These are phyloP conservation scores for Trichoderma cornu-damae DNA, from an alignment of 2,329 filamentous ascomycete species.

Conservation along the genomic window DNA sequence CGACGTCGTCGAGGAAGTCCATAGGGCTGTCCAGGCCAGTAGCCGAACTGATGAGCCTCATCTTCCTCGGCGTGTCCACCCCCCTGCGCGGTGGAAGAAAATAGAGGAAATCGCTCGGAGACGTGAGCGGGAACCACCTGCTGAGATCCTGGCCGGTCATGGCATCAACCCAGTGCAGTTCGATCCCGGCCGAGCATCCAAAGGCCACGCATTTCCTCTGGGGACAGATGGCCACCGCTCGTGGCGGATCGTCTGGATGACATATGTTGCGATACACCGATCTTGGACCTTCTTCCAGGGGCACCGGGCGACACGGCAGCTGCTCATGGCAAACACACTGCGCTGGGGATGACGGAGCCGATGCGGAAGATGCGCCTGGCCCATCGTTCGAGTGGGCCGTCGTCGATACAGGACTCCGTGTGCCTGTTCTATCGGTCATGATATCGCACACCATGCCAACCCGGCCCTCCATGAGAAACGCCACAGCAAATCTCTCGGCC, in stretches of 20 bases:
- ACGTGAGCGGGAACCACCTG: constrained; percentile 51
- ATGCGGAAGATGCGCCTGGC: not conserved
- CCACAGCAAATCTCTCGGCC: constrained; percentile 49
- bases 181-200: constrained; percentile 57
- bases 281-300: constrained; percentile 30
- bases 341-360: not conserved
- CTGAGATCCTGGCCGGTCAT: constrained; percentile 45
- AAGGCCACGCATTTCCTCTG: constrained; percentile 60
- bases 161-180: constrained; percentile 54
- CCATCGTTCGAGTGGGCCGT: not conserved
- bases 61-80: constrained; percentile 48
- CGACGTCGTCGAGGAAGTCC: constrained; percentile 21
- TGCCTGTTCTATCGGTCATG: constrained; percentile 22
- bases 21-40: constrained; percentile 33
- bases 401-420: constrained; percentile 15
- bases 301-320: constrained; percentile 24
- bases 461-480: constrained; percentile 54
- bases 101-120: constrained; percentile 52
- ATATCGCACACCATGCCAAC: constrained; percentile 58
- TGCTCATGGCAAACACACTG: constrained; percentile 26
- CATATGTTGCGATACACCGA: constrained; percentile 47
- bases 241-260: constrained; percentile 56
- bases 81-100: constrained; percentile 53
- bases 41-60: constrained; percentile 59
- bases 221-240: constrained; percentile 62